These are phyloP conservation scores for Globisporangium mamillatum DNA, from an alignment of 352 stramenopile genomes.

Conservation along the genomic window DNA sequence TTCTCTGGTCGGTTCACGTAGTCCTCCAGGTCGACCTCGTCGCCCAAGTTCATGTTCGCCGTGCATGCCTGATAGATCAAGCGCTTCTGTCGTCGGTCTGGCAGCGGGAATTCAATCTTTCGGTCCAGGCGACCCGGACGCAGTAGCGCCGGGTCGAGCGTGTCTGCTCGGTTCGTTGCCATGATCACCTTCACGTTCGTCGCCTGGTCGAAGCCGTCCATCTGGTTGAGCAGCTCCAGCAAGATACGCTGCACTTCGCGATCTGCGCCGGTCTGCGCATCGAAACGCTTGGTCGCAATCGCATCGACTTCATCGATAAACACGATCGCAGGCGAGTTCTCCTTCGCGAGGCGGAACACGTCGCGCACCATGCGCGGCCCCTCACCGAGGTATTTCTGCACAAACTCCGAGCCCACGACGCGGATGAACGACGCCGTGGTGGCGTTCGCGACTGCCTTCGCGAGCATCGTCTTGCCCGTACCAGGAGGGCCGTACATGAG, in stretches of 20 bases:
- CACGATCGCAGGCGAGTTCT: constrained; percentile 99
- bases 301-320: constrained; percentile 99
- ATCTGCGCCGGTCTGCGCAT: constrained; percentile 97
- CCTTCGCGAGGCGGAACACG: constrained; percentile 99
- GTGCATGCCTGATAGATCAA: constrained; percentile 99
- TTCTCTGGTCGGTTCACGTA: constrained; percentile 99
- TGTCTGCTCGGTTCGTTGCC: constrained; percentile 99
- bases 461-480: constrained; percentile 99
- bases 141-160: constrained; percentile 97
- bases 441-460: constrained; percentile 99
- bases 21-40: constrained; percentile 99
- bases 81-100: constrained; percentile 99
- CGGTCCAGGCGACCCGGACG: constrained; percentile 97
- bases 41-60: constrained; percentile 99
- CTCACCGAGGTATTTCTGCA: constrained; percentile 99
- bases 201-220: constrained; percentile 99
- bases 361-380: constrained; percentile 99
- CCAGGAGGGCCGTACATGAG: constrained; percentile 96
- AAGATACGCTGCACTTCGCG: constrained; percentile 98
- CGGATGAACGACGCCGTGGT: constrained; percentile 99
- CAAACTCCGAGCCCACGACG: constrained; percentile 98
- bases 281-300: constrained; percentile 99
- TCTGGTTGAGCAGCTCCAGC: constrained; percentile 99
- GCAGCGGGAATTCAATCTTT: constrained; percentile 99
- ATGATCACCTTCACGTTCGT: constrained; percentile 99